A percentile compares a stretch with the other conserved stretches of the same genome.
These are phyloP conservation scores for Misopates orontium DNA, from an alignment of 257 asterid genomes.

Conservation along the genomic window DNA sequence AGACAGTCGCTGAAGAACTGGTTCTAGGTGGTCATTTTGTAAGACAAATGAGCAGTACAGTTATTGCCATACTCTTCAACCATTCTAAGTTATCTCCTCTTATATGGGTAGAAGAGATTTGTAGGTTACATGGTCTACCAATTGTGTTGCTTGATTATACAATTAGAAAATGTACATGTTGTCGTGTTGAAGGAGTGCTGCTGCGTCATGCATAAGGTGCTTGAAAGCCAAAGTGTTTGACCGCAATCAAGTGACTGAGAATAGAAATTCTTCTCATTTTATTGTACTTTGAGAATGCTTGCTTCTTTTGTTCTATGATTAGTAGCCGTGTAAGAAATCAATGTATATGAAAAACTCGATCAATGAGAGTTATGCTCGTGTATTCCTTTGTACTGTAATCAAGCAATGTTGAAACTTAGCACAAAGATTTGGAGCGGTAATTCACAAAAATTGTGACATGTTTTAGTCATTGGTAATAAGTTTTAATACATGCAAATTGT, in stretches of 20 bases:
- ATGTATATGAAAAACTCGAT: slow-evolving; percentile 22
- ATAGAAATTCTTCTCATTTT: slow-evolving; percentile 2
- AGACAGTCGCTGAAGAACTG: slow-evolving; percentile 25
- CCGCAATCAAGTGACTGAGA: neutral
- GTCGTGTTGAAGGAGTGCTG: slow-evolving; percentile 6
- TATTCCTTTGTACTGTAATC: slow-evolving; percentile 4
- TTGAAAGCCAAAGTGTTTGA: neutral
- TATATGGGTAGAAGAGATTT: slow-evolving; percentile 10
- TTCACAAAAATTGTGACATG: too few species aligned
- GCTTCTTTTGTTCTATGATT: neutral
- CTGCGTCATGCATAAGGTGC: neutral
- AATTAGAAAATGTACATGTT: neutral
- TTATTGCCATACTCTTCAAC: slow-evolving; percentile 1
- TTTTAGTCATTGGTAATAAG: too few species aligned
- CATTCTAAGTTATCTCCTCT: slow-evolving; percentile 11
- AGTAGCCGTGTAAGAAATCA: neutral
- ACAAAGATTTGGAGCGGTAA: neutral
- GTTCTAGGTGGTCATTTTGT: neutral
- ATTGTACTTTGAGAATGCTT: too few species aligned
- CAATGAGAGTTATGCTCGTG: neutral
- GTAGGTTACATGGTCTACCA: neutral
- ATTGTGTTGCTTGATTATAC: neutral
- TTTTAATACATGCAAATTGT: too few species aligned
- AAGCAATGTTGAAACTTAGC: neutral
- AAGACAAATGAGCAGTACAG: neutral